Percentiles rank a stretch among this genome's conserved stretches.
These are phyloP conservation scores for Penicillium sp. DNA, from an alignment of 2,329 filamentous ascomycete genomes.

Conservation along the genomic window DNA sequence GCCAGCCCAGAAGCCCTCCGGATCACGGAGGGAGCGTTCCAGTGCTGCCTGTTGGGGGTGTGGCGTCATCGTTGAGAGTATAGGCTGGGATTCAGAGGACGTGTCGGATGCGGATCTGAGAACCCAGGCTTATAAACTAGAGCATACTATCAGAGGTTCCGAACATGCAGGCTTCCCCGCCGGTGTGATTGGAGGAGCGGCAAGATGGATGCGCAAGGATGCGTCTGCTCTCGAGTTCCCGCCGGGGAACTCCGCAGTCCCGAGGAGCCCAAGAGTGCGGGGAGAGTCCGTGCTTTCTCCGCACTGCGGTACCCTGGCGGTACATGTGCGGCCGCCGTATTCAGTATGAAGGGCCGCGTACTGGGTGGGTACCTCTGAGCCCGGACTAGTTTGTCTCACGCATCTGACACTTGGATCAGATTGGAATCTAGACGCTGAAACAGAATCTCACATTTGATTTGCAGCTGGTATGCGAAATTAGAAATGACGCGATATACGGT, in stretches of 20 bases:
- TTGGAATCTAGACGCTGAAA: conserved; percentile 6
- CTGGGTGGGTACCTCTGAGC: conserved; percentile 3
- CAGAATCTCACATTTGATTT: conserved; percentile 2
- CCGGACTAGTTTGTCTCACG: no score
- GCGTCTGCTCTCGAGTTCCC: neutral
- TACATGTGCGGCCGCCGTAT: conserved; percentile 5
- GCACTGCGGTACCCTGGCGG: conserved; percentile 13
- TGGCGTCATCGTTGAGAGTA: no score
- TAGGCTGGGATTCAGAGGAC: no score
- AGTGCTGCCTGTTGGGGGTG: conserved; percentile 52
- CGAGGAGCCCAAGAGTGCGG: conserved; percentile 11
- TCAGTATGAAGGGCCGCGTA: neutral
- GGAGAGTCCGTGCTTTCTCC: conserved; percentile 28
- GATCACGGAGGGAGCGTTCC: conserved; percentile 61
- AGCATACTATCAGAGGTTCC: no score
- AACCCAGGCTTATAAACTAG: no score
- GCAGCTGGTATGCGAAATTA: no score
- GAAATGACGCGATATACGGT: no score
- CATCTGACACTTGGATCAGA: no score
- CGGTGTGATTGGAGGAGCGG: neutral
- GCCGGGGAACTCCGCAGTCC: no score
- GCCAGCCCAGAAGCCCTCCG: conserved; percentile 69
- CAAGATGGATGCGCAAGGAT: conserved; percentile 1
- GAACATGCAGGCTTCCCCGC: no score
- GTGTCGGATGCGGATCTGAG: no score